These are phyloP conservation scores for Anthoceros angustus DNA, from an alignment of 225 moss, liverwort and hornwort species.

Conservation along the genomic window DNA sequence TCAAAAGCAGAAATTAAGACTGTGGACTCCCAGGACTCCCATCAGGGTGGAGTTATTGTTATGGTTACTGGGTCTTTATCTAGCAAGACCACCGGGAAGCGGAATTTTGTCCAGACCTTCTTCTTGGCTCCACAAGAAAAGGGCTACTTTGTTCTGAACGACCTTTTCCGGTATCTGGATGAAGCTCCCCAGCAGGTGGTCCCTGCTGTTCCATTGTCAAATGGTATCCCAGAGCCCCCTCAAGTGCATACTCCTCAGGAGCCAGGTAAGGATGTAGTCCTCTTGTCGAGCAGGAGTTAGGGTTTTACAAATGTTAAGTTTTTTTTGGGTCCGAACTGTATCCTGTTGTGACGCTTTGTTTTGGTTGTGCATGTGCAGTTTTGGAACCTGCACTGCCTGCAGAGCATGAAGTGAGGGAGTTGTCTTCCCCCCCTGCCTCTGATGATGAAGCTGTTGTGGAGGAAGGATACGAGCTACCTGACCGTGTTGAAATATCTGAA, in stretches of 20 bases:
- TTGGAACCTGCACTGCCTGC: constrained; percentile 17
- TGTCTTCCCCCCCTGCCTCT: constrained; percentile 16
- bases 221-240: constrained; percentile 24
- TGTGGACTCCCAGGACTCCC: constrained; percentile 84
- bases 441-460: constrained; percentile 37
- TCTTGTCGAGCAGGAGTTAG: background rate
- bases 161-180: constrained; percentile 64
- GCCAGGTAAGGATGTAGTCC: constrained; percentile 23
- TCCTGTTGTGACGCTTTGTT: background rate
- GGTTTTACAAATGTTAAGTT: background rate
- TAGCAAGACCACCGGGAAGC: constrained; percentile 32
- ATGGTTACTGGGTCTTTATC: constrained; percentile 64
- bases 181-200: constrained; percentile 23
- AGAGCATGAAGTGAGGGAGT: constrained; percentile 41
- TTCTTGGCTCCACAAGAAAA: constrained; percentile 94
- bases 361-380: background rate
- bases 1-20: constrained; percentile 81
- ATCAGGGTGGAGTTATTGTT: constrained; percentile 62
- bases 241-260: constrained; percentile 25
- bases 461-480: constrained; percentile 35
- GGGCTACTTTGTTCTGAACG: constrained; percentile 79
- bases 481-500: constrained; percentile 22
- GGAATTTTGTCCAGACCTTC: constrained; percentile 79
- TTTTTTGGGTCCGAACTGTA: too few species aligned
- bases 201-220: constrained; percentile 10